These are phyloP conservation scores for Jacaranda mimosifolia DNA, from an alignment of 257 asterid genomes.

Conservation along the genomic window DNA sequence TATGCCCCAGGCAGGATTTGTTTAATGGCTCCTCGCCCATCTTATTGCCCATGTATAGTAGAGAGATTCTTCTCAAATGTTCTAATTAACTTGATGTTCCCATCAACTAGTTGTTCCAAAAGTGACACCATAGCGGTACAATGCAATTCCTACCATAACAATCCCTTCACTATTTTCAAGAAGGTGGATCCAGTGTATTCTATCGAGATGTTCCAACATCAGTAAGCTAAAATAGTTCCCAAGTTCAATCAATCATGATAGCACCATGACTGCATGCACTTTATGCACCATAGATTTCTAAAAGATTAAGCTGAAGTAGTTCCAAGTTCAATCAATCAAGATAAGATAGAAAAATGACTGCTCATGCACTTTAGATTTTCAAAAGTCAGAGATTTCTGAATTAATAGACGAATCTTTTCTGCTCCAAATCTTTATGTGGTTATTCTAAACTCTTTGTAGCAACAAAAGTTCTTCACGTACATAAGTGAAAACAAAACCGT, in stretches of 20 bases:
- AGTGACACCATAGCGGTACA: conserved; percentile 79
- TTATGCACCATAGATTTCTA: too few species aligned
- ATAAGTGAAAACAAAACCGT: conserved; percentile 22
- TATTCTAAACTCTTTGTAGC: conserved; percentile 60
- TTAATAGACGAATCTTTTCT: conserved; percentile 53
- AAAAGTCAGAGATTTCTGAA: conserved; percentile 59
- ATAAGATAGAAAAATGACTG: background rate
- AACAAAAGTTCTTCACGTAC: conserved; percentile 78
- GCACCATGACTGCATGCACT: too few species aligned
- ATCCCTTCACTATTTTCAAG: conserved; percentile 57
- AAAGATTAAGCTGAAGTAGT: too few species aligned
- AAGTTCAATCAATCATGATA: too few species aligned
- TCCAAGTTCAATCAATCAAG: conserved; percentile 16
- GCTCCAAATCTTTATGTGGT: conserved; percentile 63
- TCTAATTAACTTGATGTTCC: conserved; percentile 63
- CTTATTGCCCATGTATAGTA: conserved; percentile 47
- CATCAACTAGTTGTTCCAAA: conserved; percentile 69
- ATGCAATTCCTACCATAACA: conserved; percentile 40
- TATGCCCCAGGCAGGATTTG: conserved; percentile 62
- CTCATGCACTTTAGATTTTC: too few species aligned
- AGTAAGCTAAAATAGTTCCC: too few species aligned
- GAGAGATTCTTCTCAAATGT: conserved; percentile 56
- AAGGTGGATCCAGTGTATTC: conserved; percentile 71
- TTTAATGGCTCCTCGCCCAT: conserved; percentile 54
- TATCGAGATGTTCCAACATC: conserved; percentile 43